Evolutionary conservation across 257 asterid genomes (phyloP), one percentile per base, ranked within the genome.

Genomic region (Capsicum rhomboideum): DNA sequence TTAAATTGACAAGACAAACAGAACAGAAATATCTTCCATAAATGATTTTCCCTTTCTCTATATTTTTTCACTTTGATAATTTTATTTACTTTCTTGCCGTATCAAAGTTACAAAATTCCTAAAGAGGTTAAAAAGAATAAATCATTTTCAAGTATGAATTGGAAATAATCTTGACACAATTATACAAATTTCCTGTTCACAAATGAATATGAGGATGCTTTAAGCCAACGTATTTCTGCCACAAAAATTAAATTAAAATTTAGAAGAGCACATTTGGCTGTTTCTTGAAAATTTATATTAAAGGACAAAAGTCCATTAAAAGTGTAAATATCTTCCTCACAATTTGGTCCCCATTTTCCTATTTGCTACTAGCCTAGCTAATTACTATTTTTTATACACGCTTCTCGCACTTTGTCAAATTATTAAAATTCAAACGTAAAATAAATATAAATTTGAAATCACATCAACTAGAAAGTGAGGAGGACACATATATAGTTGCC

Each of bases 321-420:
- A 81, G 53, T 81, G 78, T 63, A 90, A 89, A 87, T 89, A 90
- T 90, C 91, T 87, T 83, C 79, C 83, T 50, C 78, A 21, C 78
- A 79, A 26, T 59, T 28, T 20, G n/a, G 83, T 26, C 72, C 75
- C 77, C 44, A 9, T 82, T 55, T 82, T 34, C 20, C 16, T 64
- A 58, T 34, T 34, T 0, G 2, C 40, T 34, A 34, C 40, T 83
- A 2, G 3, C 9, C 8, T 63, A 26, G 11, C 50, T 44, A 44
- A 40, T 0, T 49, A 49, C 53, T 64, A 64, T 26, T 75, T 42
- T 49, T 75, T 26, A 26, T 49, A 75, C 46, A 26, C 61, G 44
- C 81, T 49, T 49, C 44, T 49, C 10, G 7, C 61, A 75, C 61
- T 75, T 75, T 49, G 49, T 75, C 44, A 8, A 49, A 3, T 21